Evolutionary conservation across 2,329 filamentous ascomycete species (phyloP), one percentile per base, ranked within the genome.

Genomic region (Harringtonia aguacate): DNA sequence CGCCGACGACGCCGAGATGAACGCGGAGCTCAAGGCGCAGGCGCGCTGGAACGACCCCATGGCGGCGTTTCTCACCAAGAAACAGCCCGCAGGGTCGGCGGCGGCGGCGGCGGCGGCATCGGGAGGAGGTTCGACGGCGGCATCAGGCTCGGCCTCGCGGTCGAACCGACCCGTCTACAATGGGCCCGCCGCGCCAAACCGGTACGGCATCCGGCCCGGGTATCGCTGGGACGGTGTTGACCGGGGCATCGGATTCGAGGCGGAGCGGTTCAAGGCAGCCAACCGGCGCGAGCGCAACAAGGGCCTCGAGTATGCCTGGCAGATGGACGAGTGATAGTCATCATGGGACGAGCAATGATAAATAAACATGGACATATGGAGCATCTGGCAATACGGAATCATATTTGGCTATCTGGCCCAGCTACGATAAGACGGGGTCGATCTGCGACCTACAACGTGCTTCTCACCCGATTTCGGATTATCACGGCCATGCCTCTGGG

Each of bases 211-310:
- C 49, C 73, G 82, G 48, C 92, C 92, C 0, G 94, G 92, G 0
- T 87, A 94, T 66, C 72, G 86, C 51, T 98, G 92, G 92, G 92
- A 98, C 69, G 92, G 94, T 7, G 92, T 98, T 17, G 92, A 98
- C 68, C 73, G 92, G 52, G 74, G 86, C 18, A 98, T 87, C 64
- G 90, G 90, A 1, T 97, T 95, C 59, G 92, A 98, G 67, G 84
- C 78, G 49, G 83, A 95, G 58, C 84, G 89, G 66, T 97, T 97
- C 66, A 87, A 84, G 60, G 86, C 88, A 3, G 69, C 89, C 52
- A 95, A 95, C 61, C 70, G 79, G 53, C 77, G 77, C 53, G 79
- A 81, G 55, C 79, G 88, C 59, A 79, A 84, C 54, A 84, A 85
- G 62, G 82, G 82, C 28, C 62, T 97, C 56, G 81, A 90, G 55